Conservation (phyloP, 768 basidiomycete species). For the Mycena leptocephala region DNA sequence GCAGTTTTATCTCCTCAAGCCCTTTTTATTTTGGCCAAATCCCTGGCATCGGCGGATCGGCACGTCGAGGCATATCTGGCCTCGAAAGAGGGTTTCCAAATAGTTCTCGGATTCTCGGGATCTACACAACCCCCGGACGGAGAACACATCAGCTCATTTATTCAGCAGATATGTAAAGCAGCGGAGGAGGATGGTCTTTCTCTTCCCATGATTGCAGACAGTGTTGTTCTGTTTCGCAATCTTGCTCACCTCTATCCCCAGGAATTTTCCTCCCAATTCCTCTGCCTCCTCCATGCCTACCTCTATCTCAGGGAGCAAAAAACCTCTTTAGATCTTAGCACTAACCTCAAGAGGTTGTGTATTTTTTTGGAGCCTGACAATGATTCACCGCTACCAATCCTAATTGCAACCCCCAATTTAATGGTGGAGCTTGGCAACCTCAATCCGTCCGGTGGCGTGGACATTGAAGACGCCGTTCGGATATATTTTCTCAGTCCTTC, state of each 20-base stretch:
- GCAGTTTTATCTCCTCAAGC: not conserved
- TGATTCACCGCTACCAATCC: not conserved
- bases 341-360: not conserved
- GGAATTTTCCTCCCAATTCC: not conserved
- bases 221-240: not conserved
- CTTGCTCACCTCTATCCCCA: too few relatives aligned
- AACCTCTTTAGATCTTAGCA: too few relatives aligned
- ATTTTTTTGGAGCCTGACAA: not conserved
- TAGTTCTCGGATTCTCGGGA: too few relatives aligned
- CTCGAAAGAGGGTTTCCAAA: not conserved
- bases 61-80: slow-evolving; percentile 4
- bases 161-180: slow-evolving; percentile 9
- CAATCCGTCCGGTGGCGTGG: too few relatives aligned
- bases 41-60: not conserved
- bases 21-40: not conserved
- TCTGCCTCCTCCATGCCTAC: slow-evolving; percentile 6
- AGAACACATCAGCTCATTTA: not conserved
- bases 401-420: too few relatives aligned
- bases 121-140: not conserved
- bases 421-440: too few relatives aligned
- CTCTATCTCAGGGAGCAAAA: not conserved
- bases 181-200: not conserved
- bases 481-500: not conserved
- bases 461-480: not conserved
- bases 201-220: not conserved